A percentile compares a stretch with the other conserved stretches of the same genome.
Conservation (phyloP, 495 filamentous ascomycete genomes). For the Talaromyces ruber region DNA sequence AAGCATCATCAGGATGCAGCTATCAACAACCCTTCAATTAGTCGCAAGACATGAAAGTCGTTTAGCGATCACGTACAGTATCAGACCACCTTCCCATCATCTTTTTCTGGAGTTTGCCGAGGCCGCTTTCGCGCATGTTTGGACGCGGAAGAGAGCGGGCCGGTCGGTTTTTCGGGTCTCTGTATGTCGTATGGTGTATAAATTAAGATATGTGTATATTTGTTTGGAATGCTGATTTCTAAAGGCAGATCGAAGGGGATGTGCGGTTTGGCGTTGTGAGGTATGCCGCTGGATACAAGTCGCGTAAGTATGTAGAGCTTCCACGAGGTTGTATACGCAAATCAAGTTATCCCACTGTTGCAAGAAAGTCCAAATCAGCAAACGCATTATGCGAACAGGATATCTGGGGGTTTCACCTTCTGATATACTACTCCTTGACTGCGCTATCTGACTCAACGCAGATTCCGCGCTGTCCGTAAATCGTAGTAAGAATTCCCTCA, state of each 20-base stretch:
- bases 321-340: not conserved
- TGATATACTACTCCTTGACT: not conserved
- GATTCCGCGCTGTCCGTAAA: too few relatives aligned
- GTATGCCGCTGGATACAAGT: not conserved
- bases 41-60: not conserved
- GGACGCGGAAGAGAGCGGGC: not conserved
- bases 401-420: not conserved
- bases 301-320: not conserved
- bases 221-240: not conserved
- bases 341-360: not conserved
- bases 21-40: constrained; percentile 16
- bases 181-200: not conserved
- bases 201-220: not conserved
- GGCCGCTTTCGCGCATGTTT: constrained; percentile 31
- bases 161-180: not conserved
- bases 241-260: not conserved
- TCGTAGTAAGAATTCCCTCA: not conserved
- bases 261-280: not conserved
- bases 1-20: constrained; percentile 63
- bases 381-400: not conserved
- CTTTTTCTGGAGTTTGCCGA: constrained; percentile 31
- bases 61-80: constrained; percentile 20
- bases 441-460: not conserved
- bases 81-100: constrained; percentile 35
- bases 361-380: not conserved